phyloP scores from a whole-genome alignment of 345 rosid genomes.

The Salix dunnii region DNA sequence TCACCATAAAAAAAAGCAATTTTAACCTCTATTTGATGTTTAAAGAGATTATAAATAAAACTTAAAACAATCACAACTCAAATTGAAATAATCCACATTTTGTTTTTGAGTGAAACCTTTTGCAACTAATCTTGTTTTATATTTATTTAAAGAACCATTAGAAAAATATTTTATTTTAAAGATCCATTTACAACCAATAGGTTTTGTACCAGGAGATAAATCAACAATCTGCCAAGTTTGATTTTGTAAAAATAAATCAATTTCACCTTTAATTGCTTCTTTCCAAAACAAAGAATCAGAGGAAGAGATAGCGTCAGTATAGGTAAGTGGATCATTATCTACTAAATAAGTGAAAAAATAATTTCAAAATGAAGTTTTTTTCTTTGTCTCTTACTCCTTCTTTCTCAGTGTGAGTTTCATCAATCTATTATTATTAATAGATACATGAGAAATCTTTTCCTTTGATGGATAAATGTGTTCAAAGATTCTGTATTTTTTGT shows the following conservation, averaged over 20 bases:
- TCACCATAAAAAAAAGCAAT: too few species aligned
- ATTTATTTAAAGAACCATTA: too few species aligned
- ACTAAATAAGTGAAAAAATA: background rate
- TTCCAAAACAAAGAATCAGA: background rate
- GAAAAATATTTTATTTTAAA: too few species aligned
- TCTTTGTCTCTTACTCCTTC: too few species aligned
- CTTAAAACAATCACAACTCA: too few species aligned
- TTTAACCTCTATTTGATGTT: too few species aligned
- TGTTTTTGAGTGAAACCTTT: too few species aligned
- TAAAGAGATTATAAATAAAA: too few species aligned
- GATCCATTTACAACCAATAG: background rate
- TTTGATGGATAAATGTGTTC: background rate
- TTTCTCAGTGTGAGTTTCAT: background rate
- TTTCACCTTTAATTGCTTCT: background rate
- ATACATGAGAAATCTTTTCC: background rate
- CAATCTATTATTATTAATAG: too few species aligned
- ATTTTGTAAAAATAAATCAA: background rate
- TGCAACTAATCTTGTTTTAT: too few species aligned
- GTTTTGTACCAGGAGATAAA: background rate
- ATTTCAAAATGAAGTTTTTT: background rate
- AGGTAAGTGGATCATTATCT: background rate
- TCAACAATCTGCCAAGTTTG: background rate
- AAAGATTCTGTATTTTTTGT: background rate
- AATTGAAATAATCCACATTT: too few species aligned
- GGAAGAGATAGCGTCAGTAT: background rate